A percentile compares a stretch with the other conserved stretches of the same genome.
Evolutionary conservation across 495 filamentous ascomycete species (phyloP).

Genomic region (Cryomyces minteri): DNA sequence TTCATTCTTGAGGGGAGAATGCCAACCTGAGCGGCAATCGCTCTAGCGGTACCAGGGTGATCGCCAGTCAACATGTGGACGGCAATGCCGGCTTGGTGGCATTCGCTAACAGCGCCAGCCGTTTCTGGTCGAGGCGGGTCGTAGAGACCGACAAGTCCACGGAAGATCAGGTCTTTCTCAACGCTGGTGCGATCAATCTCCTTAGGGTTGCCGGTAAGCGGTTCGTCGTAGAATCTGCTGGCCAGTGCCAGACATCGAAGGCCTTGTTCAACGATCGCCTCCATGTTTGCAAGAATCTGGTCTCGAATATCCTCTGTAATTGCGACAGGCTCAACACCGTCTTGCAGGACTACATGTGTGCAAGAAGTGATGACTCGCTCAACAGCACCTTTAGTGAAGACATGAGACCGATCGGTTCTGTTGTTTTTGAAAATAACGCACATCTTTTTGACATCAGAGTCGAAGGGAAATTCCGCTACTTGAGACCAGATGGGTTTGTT

Average conservation of each 20-base stretch:
- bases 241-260: conserved; percentile 40
- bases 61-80: conserved; percentile 53
- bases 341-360: conserved; percentile 26
- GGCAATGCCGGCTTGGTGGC: conserved; percentile 34
- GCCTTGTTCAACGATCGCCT: conserved; percentile 33
- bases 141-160: conserved; percentile 53
- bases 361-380: conserved; percentile 31
- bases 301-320: conserved; percentile 18
- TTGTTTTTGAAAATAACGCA: conserved; percentile 31
- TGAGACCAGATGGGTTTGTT: conserved; percentile 21
- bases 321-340: conserved; percentile 16
- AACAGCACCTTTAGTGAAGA: conserved; percentile 42
- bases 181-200: conserved; percentile 26
- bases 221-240: conserved; percentile 25
- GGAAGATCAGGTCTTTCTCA: conserved; percentile 42
- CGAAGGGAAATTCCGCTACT: conserved; percentile 39
- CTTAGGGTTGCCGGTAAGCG: conserved; percentile 13
- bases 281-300: conserved; percentile 41
- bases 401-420: conserved; percentile 17
- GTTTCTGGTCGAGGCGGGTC: conserved; percentile 57
- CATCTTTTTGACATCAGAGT: conserved; percentile 43
- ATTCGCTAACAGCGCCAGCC: conserved; percentile 30
- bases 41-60: conserved; percentile 40
- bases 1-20: conserved; percentile 17
- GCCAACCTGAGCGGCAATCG: conserved; percentile 38